Evolutionary conservation across 495 filamentous ascomycete genomes (phyloP).

Genomic region (Trypethelium eluteriae): DNA sequence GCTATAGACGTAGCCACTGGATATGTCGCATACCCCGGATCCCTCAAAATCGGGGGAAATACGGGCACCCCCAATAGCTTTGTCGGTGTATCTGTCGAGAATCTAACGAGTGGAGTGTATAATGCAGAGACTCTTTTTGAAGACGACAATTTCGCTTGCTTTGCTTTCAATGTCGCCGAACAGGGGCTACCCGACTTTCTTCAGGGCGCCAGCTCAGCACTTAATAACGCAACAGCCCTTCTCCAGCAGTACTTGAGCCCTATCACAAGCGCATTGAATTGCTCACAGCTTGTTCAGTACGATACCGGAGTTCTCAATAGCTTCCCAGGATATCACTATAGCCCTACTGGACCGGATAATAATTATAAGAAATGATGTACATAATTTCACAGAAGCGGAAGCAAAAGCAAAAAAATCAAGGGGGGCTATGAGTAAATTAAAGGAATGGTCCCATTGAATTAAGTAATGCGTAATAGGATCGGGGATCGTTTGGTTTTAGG

Average conservation of each 20-base stretch:
- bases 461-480: too few species aligned
- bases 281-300: slow-evolving; percentile 17
- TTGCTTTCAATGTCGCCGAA: slow-evolving; percentile 21
- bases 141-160: slow-evolving; percentile 24
- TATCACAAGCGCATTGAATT: slow-evolving; percentile 18
- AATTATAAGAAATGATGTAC: slow-evolving; percentile 1
- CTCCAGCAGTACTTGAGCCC: slow-evolving; percentile 19
- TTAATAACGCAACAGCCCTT: slow-evolving; percentile 15
- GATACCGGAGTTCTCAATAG: slow-evolving; percentile 23
- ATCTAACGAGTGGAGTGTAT: slow-evolving; percentile 39
- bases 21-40: slow-evolving; percentile 26
- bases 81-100: slow-evolving; percentile 41
- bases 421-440: background rate
- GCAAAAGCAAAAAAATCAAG: background rate
- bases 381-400: background rate
- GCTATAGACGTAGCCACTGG: slow-evolving; percentile 34
- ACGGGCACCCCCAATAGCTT: slow-evolving; percentile 49
- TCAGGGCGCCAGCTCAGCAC: slow-evolving; percentile 10
- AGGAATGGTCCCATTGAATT: too few species aligned
- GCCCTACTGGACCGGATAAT: slow-evolving; percentile 7
- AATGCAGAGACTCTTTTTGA: slow-evolving; percentile 23
- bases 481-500: too few species aligned
- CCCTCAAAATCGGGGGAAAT: slow-evolving; percentile 49
- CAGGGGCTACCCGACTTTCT: slow-evolving; percentile 18
- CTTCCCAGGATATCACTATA: slow-evolving; percentile 19